Conservation (phyloP, 2,329 filamentous ascomycete genomes). For the Trichoderma koningiopsis region DNA sequence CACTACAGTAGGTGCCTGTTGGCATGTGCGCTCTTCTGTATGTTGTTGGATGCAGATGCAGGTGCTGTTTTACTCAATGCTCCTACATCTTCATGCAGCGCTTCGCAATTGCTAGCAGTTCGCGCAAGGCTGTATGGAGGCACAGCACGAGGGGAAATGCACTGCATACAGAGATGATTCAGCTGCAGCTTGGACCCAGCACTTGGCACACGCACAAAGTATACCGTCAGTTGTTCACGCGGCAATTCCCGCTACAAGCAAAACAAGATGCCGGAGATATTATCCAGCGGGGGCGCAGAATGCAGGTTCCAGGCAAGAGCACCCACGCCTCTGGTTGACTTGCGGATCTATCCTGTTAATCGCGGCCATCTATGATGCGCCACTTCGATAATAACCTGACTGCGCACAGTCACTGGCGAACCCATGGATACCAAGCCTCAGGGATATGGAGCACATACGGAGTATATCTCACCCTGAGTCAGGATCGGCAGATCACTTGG, state of each 20-base stretch:
- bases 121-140: slow-evolving; percentile 11
- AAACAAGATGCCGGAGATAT: neutral
- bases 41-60: neutral
- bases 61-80: neutral
- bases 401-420: neutral
- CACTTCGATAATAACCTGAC: neutral
- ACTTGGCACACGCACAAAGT: neutral
- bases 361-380: neutral
- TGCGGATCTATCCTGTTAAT: slow-evolving; percentile 7
- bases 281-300: neutral
- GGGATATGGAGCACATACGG: slow-evolving; percentile 11
- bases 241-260: neutral
- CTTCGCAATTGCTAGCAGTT: neutral
- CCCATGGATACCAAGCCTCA: neutral
- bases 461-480: slow-evolving; percentile 8
- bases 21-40: neutral
- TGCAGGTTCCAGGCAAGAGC: neutral
- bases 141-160: neutral
- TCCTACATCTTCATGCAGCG: neutral
- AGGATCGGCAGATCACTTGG: slow-evolving; percentile 17
- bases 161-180: neutral
- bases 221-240: neutral
- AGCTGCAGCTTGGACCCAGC: neutral
- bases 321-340: neutral
- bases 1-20: neutral